Base-by-base conservation (phyloP, 2,329 filamentous ascomycete genomes). In the Clarireedia homoeocarpa region DNA sequence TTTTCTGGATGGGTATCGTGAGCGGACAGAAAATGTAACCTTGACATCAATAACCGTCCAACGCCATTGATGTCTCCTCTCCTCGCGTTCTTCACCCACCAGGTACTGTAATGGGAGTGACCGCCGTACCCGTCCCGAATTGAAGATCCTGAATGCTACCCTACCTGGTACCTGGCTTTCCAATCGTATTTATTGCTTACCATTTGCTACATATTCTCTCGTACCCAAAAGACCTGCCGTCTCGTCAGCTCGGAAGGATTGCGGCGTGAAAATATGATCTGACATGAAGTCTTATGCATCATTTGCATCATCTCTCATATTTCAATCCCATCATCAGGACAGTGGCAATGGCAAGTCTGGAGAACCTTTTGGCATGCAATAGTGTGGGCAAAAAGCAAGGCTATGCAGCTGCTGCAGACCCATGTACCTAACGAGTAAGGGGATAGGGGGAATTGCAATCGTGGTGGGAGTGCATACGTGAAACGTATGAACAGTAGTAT, bases 341-440 rank as follows among this genome's bases (percentile, higher is more conserved):
- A 42, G 20, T 42, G 39, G 20, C 15, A 42, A 42, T 49, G 51
- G 45, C 44, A 27, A 54, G 42, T 54, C 30, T 38, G 52, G 34
- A 42, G 45, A 42, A 42, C 1, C 4, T 42, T 34, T 34, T 34
- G 30, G 12, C 4, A 5, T 10, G 30, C 30, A 34, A 34, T 34
- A 34, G 5, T 34, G 10, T 12, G 30, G 30, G 30, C 39, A 42
- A 42, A 42, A 42, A 42, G 15, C 39, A 17, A 42, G 20, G n/a
- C 39, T 42, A 10, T 42, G 30, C 30, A 34, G 30, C 30, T 34
- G 30, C 30, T 12, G 30, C 9, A 34, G 30, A 34, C 34, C 46
- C 10, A 48, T 53, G 53, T 36, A 55, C n/a, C 47, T 55, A 55
- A 34, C 53, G 46, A 51, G 53, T 51, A 55, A 55, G 46, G 46